Conservation (phyloP, 768 basidiomycete species). For the Russula sp. region DNA sequence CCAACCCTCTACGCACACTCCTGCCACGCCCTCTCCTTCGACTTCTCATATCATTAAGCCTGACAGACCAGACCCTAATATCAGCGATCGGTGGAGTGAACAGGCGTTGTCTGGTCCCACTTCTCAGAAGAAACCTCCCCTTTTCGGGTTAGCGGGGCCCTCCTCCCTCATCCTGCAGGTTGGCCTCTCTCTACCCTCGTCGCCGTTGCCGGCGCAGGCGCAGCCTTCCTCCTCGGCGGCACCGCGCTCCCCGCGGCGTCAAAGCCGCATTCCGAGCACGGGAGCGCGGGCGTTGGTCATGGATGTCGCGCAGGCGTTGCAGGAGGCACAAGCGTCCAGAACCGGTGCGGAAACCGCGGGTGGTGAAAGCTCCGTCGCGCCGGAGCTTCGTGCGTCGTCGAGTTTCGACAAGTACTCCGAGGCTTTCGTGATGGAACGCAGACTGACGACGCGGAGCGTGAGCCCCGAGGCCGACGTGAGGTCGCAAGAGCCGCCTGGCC, state of each 20-base stretch:
- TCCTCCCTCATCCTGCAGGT: slow-evolving; percentile 34
- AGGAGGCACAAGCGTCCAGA: slow-evolving; percentile 29
- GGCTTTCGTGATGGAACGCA: slow-evolving; percentile 52
- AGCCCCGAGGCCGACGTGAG: neutral
- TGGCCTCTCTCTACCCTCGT: slow-evolving; percentile 30
- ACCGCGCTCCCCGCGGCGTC: slow-evolving; percentile 36
- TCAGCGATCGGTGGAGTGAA: slow-evolving; percentile 33
- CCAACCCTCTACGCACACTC: neutral
- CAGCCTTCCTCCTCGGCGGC: neutral
- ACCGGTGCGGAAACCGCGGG: neutral
- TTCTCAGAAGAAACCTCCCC: slow-evolving; percentile 17
- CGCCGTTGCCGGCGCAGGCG: neutral
- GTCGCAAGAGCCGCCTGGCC: neutral
- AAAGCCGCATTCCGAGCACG: slow-evolving; percentile 57
- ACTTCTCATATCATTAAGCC: neutral
- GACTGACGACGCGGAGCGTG: slow-evolving; percentile 37
- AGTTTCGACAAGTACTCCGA: slow-evolving; percentile 60
- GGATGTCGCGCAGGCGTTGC: slow-evolving; percentile 67
- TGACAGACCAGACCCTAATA: slow-evolving; percentile 3
- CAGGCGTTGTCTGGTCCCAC: slow-evolving; percentile 25
- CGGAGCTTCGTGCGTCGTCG: neutral
- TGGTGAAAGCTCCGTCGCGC: neutral
- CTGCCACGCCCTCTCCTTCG: neutral
- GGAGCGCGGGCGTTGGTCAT: slow-evolving; percentile 68
- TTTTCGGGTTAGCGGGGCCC: slow-evolving; percentile 33